These are phyloP conservation scores for Sphagnum tenellum DNA, from an alignment of 225 moss, liverwort and hornwort species.

Conservation along the genomic window DNA sequence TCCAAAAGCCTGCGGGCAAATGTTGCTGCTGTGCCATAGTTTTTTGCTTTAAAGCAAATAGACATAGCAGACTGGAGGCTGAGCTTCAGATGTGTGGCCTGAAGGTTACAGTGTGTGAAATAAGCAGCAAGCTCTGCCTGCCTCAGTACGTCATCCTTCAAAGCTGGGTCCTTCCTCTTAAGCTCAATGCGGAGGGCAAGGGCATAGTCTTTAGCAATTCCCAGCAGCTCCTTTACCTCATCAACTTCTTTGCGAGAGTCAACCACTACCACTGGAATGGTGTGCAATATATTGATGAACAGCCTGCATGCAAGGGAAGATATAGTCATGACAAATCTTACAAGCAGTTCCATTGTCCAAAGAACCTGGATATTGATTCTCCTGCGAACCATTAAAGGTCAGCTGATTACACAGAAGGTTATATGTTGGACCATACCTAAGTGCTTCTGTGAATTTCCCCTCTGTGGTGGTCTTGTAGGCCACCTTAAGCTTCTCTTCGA, in stretches of 20 bases:
- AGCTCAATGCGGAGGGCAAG: slow-evolving; percentile 78
- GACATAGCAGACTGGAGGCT: slow-evolving; percentile 84
- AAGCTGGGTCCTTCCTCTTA: slow-evolving; percentile 68
- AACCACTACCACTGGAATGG: slow-evolving; percentile 79
- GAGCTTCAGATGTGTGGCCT: slow-evolving; percentile 79
- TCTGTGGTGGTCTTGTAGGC: slow-evolving; percentile 79
- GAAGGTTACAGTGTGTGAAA: slow-evolving; percentile 86
- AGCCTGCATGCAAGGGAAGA: slow-evolving; percentile 15
- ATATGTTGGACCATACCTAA: slow-evolving; percentile 19
- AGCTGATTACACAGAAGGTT: too few relatives aligned
- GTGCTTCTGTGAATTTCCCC: slow-evolving; percentile 72
- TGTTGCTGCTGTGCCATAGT: slow-evolving; percentile 74
- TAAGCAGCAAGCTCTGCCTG: slow-evolving; percentile 88
- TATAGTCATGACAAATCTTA: too few relatives aligned
- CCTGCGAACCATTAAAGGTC: too few relatives aligned
- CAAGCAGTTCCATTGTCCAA: too few relatives aligned
- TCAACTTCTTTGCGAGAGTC: slow-evolving; percentile 90
- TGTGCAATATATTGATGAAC: slow-evolving; percentile 79
- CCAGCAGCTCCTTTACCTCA: slow-evolving; percentile 92
- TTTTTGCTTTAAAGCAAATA: slow-evolving; percentile 61
- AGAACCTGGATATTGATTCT: too few relatives aligned
- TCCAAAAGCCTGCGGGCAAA: slow-evolving; percentile 73
- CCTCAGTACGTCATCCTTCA: slow-evolving; percentile 63
- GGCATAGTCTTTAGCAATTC: slow-evolving; percentile 80
- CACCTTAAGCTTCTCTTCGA: slow-evolving; percentile 72